phyloP scores from a whole-genome alignment of 345 rosid genomes.

The Stellera chamaejasme region DNA sequence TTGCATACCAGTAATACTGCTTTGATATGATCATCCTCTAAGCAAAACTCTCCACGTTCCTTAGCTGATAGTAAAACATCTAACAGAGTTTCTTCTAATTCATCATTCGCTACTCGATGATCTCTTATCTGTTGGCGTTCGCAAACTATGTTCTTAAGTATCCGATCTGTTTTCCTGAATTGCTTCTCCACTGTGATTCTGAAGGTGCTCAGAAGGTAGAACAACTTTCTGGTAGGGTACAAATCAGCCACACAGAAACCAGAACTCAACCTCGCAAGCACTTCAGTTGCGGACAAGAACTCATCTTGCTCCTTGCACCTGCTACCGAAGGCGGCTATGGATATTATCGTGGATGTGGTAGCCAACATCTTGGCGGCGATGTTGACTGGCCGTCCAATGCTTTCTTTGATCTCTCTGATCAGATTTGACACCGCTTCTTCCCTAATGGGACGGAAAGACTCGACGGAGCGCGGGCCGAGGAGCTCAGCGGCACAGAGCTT shows the following conservation, averaged over 20 bases:
- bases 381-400: not conserved
- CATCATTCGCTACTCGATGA: not conserved
- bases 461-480: slow-evolving; percentile 11
- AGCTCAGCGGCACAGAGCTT: slow-evolving; percentile 12
- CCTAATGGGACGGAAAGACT: slow-evolving; percentile 7
- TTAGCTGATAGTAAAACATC: not conserved
- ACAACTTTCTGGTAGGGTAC: not conserved
- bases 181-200: not conserved
- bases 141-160: not conserved
- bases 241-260: slow-evolving; percentile 2
- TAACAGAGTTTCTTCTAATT: not conserved
- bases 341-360: not conserved
- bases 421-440: not conserved
- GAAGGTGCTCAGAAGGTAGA: not conserved
- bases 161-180: not conserved
- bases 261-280: not conserved
- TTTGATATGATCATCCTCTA: slow-evolving; percentile 1
- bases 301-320: not conserved
- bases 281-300: not conserved
- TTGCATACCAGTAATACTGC: not conserved
- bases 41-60: not conserved
- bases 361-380: not conserved
- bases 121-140: not conserved
- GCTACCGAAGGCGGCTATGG: slow-evolving; percentile 6
- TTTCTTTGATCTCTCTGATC: not conserved